Evolutionary conservation across 352 stramenopile genomes (phyloP).

Genomic region (Globisporangium yorkense): DNA sequence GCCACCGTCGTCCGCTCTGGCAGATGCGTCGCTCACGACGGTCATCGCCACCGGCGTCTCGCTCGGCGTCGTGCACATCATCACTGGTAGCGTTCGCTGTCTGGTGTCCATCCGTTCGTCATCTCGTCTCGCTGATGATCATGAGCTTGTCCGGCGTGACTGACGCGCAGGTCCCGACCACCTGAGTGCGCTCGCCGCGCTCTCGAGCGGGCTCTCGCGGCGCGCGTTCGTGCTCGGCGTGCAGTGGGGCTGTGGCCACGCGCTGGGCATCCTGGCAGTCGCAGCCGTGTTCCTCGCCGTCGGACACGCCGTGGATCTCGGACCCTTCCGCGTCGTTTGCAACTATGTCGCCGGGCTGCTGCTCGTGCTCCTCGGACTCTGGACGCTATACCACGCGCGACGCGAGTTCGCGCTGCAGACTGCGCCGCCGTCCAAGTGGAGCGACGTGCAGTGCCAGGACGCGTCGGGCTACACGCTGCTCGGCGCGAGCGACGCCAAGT

Average conservation of each 20-base stretch:
- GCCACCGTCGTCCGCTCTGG: slow-evolving; percentile 5
- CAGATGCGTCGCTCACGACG: slow-evolving; percentile 23
- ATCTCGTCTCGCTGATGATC: background rate
- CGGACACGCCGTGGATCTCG: slow-evolving; percentile 33
- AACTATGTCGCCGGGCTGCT: slow-evolving; percentile 64
- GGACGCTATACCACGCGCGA: slow-evolving; percentile 38
- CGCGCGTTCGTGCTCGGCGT: slow-evolving; percentile 71
- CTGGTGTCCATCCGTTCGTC: background rate
- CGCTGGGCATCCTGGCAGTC: slow-evolving; percentile 72
- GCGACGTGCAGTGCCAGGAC: slow-evolving; percentile 50
- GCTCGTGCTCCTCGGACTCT: slow-evolving; percentile 54
- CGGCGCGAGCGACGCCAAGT: background rate
- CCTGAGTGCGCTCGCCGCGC: slow-evolving; percentile 79
- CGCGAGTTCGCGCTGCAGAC: slow-evolving; percentile 24
- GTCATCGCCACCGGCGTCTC: slow-evolving; percentile 30
- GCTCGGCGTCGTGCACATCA: slow-evolving; percentile 47
- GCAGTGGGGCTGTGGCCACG: slow-evolving; percentile 88
- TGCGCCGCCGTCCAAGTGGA: slow-evolving; percentile 35
- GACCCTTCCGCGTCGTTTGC: slow-evolving; percentile 25
- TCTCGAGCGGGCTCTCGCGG: slow-evolving; percentile 66
- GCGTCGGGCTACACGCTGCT: slow-evolving; percentile 38
- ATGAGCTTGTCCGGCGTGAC: background rate
- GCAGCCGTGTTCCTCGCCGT: slow-evolving; percentile 45
- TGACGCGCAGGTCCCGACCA: slow-evolving; percentile 71
- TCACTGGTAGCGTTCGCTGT: slow-evolving; percentile 30